These are phyloP conservation scores for Calonectria pauciramosa DNA, from an alignment of 2,329 filamentous ascomycete species.

Conservation along the genomic window DNA sequence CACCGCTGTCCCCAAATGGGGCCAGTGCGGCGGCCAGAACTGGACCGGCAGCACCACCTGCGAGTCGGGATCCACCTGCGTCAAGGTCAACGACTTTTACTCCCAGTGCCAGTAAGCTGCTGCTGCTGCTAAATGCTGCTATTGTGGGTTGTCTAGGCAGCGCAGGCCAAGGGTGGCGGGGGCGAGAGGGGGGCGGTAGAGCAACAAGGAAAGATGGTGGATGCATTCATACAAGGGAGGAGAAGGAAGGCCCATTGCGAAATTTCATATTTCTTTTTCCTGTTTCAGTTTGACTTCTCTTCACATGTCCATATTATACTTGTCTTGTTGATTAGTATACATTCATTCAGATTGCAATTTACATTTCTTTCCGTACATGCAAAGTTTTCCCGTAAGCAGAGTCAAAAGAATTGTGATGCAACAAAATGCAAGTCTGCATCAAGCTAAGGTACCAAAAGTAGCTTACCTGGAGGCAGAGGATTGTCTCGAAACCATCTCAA, in stretches of 20 bases:
- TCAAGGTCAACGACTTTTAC: constrained; percentile 55
- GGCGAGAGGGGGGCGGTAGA: neutral
- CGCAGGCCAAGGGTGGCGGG: neutral
- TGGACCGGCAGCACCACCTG: constrained; percentile 55
- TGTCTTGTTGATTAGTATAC: neutral
- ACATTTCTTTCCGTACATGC: neutral
- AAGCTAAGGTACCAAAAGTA: too few species aligned
- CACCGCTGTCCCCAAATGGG: constrained; percentile 45
- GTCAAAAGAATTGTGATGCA: neutral
- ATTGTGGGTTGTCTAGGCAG: neutral
- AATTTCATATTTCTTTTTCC: constrained; percentile 1
- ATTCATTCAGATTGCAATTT: constrained; percentile 8
- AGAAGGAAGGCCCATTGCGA: neutral
- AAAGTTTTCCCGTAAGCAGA: neutral
- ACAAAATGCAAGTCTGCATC: neutral
- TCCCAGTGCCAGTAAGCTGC: constrained; percentile 55
- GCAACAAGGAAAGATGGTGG: neutral
- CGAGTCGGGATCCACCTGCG: constrained; percentile 52
- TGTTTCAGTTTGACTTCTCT: constrained; percentile 10
- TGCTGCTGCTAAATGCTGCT: neutral
- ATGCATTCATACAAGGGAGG: neutral
- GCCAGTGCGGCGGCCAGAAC: constrained; percentile 54
- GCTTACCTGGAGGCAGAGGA: neutral
- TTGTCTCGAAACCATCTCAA: too few species aligned
- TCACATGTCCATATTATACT: constrained; percentile 20